Evolutionary conservation across 2,329 filamentous ascomycete genomes (phyloP).

Genomic region (Hymenoscyphus fructigenus): DNA sequence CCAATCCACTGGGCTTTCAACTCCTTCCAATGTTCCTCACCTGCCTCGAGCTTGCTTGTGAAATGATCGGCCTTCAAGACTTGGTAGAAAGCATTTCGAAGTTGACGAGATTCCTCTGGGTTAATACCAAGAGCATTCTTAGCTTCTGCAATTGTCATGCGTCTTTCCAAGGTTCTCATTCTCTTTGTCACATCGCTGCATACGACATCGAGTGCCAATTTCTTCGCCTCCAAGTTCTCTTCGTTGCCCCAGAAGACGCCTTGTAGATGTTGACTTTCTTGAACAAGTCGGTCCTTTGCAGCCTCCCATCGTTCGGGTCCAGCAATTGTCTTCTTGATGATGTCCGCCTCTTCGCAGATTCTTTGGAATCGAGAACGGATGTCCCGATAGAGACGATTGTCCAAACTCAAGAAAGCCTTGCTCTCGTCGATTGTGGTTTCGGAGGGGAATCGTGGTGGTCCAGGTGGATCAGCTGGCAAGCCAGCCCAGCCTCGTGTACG

Average conservation of each 20-base stretch:
- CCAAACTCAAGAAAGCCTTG: slow-evolving; percentile 66
- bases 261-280: slow-evolving; percentile 63
- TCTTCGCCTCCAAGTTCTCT: slow-evolving; percentile 59
- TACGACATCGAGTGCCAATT: slow-evolving; percentile 73
- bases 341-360: slow-evolving; percentile 66
- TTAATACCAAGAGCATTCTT: slow-evolving; percentile 71
- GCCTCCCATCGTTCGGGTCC: slow-evolving; percentile 73
- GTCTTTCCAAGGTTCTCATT: slow-evolving; percentile 62
- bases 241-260: slow-evolving; percentile 58
- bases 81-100: slow-evolving; percentile 65
- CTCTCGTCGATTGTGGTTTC: slow-evolving; percentile 81
- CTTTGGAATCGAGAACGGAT: slow-evolving; percentile 66
- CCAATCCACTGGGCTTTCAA: slow-evolving; percentile 69
- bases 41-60: slow-evolving; percentile 71
- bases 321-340: slow-evolving; percentile 74
- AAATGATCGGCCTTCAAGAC: slow-evolving; percentile 66
- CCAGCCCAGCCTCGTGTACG: slow-evolving; percentile 68
- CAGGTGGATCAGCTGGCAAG: slow-evolving; percentile 64
- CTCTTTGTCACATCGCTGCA: slow-evolving; percentile 81
- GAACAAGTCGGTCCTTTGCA: slow-evolving; percentile 65
- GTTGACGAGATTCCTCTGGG: slow-evolving; percentile 63
- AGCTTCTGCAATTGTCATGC: slow-evolving; percentile 72
- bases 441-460: slow-evolving; percentile 73
- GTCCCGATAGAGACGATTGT: slow-evolving; percentile 61
- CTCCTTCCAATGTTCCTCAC: slow-evolving; percentile 68